These are phyloP conservation scores for Clonostachys byssicola DNA, from an alignment of 2,329 filamentous ascomycete genomes.

Conservation along the genomic window DNA sequence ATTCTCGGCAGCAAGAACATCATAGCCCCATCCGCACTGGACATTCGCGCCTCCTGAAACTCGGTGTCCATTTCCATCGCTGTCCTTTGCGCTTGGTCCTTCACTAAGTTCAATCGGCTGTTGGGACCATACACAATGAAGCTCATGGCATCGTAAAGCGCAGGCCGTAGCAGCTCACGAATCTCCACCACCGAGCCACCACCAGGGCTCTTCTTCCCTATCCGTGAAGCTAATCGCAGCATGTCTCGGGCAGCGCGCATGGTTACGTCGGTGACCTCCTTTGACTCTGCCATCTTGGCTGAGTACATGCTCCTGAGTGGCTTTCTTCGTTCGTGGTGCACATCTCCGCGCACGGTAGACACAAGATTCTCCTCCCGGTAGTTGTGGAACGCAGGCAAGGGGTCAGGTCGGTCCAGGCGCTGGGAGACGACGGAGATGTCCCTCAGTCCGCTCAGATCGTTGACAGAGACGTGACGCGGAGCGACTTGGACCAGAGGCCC, in stretches of 20 bases:
- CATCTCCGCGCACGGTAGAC: constrained; percentile 2
- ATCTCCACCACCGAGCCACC: background rate
- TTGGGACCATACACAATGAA: constrained; percentile 2
- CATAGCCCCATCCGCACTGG: background rate
- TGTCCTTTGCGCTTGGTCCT: background rate
- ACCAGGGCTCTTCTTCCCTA: background rate
- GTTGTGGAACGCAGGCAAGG: constrained; percentile 4
- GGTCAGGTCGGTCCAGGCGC: constrained; percentile 1
- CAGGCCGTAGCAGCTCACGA: background rate
- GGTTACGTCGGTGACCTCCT: background rate
- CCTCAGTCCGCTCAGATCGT: background rate
- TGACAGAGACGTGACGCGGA: constrained; percentile 1
- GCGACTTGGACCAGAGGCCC: constrained; percentile 3
- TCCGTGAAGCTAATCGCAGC: background rate
- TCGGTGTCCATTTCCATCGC: background rate
- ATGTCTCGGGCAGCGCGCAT: background rate
- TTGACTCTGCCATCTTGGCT: background rate
- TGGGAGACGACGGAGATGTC: background rate
- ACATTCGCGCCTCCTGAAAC: background rate
- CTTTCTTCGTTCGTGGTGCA: constrained; percentile 2
- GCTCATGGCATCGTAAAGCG: constrained; percentile 4
- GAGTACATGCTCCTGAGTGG: background rate
- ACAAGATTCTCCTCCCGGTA: constrained; percentile 4
- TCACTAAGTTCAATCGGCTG: background rate
- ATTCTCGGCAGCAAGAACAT: constrained; percentile 1